Percentiles rank a stretch among this genome's conserved stretches.
Conservation (phyloP, 495 filamentous ascomycete species). For the Cryomyces minteri region DNA sequence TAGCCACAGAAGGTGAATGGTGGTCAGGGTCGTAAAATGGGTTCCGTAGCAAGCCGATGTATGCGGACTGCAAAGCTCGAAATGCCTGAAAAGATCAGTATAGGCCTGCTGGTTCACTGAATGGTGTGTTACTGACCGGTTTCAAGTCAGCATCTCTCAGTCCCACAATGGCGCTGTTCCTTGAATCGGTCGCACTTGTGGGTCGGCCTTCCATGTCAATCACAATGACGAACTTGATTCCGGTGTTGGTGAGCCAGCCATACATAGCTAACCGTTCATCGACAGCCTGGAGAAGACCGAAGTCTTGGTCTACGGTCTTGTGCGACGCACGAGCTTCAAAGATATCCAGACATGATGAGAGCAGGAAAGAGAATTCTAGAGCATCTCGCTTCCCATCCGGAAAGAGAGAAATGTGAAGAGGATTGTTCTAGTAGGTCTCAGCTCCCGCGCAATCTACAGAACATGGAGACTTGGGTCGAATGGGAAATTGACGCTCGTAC, state of each 20-base stretch:
- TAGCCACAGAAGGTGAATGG: constrained; percentile 33
- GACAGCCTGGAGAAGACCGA: constrained; percentile 76
- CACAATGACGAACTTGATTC: constrained; percentile 70
- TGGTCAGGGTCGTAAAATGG: constrained; percentile 90
- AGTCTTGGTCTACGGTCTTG: constrained; percentile 59
- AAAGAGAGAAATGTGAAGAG: constrained; percentile 83
- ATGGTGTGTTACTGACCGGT: constrained; percentile 29
- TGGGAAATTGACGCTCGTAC: constrained; percentile 23
- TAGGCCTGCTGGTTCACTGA: no score
- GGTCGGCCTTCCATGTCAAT: constrained; percentile 64
- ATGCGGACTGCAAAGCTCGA: constrained; percentile 74
- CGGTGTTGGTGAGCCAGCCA: constrained; percentile 95
- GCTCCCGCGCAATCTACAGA: not conserved
- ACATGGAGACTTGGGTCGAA: constrained; percentile 1
- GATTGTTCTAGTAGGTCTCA: constrained; percentile 55
- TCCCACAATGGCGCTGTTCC: constrained; percentile 27
- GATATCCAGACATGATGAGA: constrained; percentile 80
- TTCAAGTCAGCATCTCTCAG: constrained; percentile 72
- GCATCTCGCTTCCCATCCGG: constrained; percentile 41
- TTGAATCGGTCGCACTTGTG: constrained; percentile 11
- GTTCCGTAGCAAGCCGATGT: constrained; percentile 76
- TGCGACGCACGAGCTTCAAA: constrained; percentile 59
- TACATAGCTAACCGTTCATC: constrained; percentile 86
- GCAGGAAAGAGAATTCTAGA: constrained; percentile 79
- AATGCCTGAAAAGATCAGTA: constrained; percentile 42